These are phyloP conservation scores for Pythium chondricola DNA, from an alignment of 352 stramenopile genomes.

Conservation along the genomic window DNA sequence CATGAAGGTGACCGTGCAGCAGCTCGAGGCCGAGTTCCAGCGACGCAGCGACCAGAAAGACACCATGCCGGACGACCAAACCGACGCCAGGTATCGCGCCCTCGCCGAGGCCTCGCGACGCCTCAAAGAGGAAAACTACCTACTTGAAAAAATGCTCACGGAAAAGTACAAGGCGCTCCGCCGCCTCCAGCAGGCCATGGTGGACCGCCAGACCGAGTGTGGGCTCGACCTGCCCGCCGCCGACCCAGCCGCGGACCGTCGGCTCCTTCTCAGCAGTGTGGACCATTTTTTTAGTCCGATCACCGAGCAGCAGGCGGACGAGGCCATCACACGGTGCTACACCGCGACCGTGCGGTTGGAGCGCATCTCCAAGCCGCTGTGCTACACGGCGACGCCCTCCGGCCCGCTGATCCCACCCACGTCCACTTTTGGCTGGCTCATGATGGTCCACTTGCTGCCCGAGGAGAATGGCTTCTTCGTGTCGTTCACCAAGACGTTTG, in stretches of 20 bases:
- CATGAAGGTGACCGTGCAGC: slow-evolving; percentile 16
- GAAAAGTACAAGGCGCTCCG: slow-evolving; percentile 41
- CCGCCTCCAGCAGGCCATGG: slow-evolving; percentile 42
- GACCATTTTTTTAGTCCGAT: slow-evolving; percentile 45
- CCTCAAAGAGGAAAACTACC: slow-evolving; percentile 55
- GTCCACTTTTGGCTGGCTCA: slow-evolving; percentile 35
- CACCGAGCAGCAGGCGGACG: slow-evolving; percentile 46
- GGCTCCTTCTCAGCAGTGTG: not conserved
- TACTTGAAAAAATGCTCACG: slow-evolving; percentile 42
- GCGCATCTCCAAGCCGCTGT: slow-evolving; percentile 26
- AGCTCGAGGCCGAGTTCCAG: slow-evolving; percentile 17
- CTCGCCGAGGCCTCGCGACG: slow-evolving; percentile 47
- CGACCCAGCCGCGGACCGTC: slow-evolving; percentile 22
- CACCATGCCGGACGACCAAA: not conserved
- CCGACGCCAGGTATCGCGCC: slow-evolving; percentile 43
- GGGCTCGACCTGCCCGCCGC: slow-evolving; percentile 32
- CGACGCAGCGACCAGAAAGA: slow-evolving; percentile 13
- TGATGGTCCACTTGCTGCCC: slow-evolving; percentile 24
- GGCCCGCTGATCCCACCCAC: slow-evolving; percentile 27
- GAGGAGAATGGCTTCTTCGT: slow-evolving; percentile 26
- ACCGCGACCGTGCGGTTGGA: slow-evolving; percentile 47
- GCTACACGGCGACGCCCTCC: slow-evolving; percentile 2
- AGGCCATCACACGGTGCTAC: slow-evolving; percentile 49
- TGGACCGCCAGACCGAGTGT: slow-evolving; percentile 37
- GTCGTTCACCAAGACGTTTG: slow-evolving; percentile 29